A percentile compares a stretch with the other conserved stretches of the same genome.
These are phyloP conservation scores for Uromyces viciae-fabae DNA, from an alignment of 1,284 basidiomycete genomes.

Conservation along the genomic window DNA sequence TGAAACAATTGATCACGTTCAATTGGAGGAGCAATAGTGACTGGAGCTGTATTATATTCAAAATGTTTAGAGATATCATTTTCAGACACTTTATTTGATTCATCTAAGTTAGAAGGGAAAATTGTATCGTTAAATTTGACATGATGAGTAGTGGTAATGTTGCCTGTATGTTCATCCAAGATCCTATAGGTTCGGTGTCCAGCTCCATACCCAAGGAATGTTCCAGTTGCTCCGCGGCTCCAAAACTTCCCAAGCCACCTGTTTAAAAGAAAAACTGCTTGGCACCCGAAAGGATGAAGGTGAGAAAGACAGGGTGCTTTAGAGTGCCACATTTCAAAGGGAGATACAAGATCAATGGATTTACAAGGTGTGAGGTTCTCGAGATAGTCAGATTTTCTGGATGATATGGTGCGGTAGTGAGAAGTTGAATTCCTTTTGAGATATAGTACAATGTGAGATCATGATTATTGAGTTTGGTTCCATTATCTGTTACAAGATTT, in stretches of 20 bases:
- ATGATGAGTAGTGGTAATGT: neutral
- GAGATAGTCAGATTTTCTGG: neutral
- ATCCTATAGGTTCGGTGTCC: neutral
- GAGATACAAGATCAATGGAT: neutral
- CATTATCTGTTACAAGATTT: neutral
- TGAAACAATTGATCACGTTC: too few species aligned
- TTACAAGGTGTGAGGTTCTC: conserved; percentile 1
- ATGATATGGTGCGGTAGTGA: neutral
- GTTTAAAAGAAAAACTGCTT: neutral
- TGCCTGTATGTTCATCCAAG: neutral
- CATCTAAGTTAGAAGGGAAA: neutral
- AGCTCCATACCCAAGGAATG: neutral
- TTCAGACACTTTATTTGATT: neutral
- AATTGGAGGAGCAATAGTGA: too few species aligned
- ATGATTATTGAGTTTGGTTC: conserved; percentile 11
- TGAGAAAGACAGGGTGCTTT: neutral
- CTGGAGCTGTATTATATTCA: too few species aligned
- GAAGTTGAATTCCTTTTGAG: neutral
- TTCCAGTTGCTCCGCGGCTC: neutral
- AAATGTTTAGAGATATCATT: neutral
- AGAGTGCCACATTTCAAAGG: neutral
- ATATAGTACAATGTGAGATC: neutral
- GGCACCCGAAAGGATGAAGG: conserved; percentile 3
- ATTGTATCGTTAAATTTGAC: conserved; percentile 10
- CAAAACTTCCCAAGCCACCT: neutral